Conservation (phyloP, 108 stramenopile genomes). For the Epithemia pelagica region DNA sequence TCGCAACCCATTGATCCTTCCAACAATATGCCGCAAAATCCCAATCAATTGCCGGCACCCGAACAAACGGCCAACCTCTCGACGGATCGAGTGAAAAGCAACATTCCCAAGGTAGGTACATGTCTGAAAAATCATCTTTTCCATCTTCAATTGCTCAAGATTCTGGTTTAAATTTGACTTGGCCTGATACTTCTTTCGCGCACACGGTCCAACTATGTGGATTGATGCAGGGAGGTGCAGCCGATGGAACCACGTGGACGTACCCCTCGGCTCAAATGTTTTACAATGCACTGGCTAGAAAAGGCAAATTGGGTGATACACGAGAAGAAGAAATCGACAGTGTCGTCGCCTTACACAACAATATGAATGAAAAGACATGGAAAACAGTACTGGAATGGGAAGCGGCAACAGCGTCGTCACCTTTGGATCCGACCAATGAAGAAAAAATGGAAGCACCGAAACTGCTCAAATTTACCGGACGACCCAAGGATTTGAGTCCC, state of each 20-base stretch:
- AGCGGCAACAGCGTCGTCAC: background rate
- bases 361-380: constrained; percentile 99
- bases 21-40: constrained; percentile 91
- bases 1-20: constrained; percentile 92
- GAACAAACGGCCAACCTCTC: constrained; percentile 52
- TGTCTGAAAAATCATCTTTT: constrained; percentile 3
- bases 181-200: too few relatives aligned
- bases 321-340: constrained; percentile 63
- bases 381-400: constrained; percentile 93
- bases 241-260: constrained; percentile 73
- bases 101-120: constrained; percentile 85
- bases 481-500: constrained; percentile 90
- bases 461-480: constrained; percentile 85
- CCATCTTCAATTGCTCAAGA: background rate
- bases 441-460: constrained; percentile 29
- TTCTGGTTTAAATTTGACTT: constrained; percentile 19
- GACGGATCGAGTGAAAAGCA: constrained; percentile 78
- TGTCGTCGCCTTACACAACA: constrained; percentile 98
- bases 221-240: constrained; percentile 18
- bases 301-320: constrained; percentile 83
- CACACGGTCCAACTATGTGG: too few relatives aligned
- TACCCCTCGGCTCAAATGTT: constrained; percentile 98
- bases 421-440: background rate
- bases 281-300: constrained; percentile 94
- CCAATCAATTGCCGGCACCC: constrained; percentile 63